phyloP scores from a whole-genome alignment of 352 stramenopile species.

The Globisporangium rhizosaccharum region DNA sequence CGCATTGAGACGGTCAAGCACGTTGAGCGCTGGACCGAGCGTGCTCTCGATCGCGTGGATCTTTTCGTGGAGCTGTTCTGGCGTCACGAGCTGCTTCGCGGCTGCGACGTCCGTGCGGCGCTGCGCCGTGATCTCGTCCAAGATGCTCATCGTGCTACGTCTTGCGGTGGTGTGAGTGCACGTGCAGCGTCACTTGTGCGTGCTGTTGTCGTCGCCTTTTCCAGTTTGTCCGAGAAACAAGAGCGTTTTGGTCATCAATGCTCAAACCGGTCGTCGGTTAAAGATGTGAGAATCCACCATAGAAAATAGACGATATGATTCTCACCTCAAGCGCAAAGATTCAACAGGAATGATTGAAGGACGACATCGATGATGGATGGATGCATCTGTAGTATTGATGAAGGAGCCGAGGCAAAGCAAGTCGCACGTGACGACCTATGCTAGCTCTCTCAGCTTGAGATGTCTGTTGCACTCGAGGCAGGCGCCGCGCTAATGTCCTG shows the following conservation, averaged over 20 bases:
- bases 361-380: too few species aligned
- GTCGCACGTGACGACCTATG: neutral
- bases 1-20: constrained; percentile 85
- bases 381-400: too few species aligned
- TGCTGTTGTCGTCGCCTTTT: neutral
- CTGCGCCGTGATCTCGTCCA: constrained; percentile 75
- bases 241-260: too few species aligned
- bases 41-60: constrained; percentile 75
- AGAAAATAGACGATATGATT: too few species aligned
- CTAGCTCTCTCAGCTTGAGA: neutral
- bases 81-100: constrained; percentile 39
- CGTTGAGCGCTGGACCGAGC: constrained; percentile 82
- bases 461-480: neutral
- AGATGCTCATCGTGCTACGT: constrained; percentile 43
- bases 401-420: too few species aligned
- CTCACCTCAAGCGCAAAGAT: too few species aligned
- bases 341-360: too few species aligned
- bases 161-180: constrained; percentile 2
- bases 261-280: too few species aligned
- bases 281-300: too few species aligned
- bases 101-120: constrained; percentile 57
- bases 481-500: constrained; percentile 29
- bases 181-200: too few species aligned
- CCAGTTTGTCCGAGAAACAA: too few species aligned
- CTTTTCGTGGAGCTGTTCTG: constrained; percentile 51